Base-by-base conservation (phyloP, 1,139 yeast species). In the Yamadazyma conglobata region DNA sequence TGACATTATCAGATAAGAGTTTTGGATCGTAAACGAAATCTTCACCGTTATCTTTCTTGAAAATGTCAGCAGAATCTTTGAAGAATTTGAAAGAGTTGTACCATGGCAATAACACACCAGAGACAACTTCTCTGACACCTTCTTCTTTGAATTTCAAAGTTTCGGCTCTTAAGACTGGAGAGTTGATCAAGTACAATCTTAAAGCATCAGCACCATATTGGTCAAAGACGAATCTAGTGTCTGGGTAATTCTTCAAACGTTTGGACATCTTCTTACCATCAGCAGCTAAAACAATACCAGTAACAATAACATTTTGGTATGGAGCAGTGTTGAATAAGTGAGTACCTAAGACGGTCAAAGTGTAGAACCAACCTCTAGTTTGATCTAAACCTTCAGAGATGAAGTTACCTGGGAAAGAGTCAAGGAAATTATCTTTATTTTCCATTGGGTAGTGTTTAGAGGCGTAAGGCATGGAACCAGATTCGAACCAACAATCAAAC, bases 261-360 rank as follows among this genome's bases (percentile, higher is more conserved):
- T 93, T 93, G 28, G 98, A 91, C 99, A 93, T 93, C 70, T 93
- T 93, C 69, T 89, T 93, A 61, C 99, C 99, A 57, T 93, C 99
- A 28, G 93, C 79, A 31, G 99, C 99, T 47, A 93, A 74, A 25
- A 93, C 96, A 55, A 93, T 85, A 70, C 99, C 99, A 28, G 89
- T 75, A 33, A 93, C 98, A 58, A 91, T 87, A 47, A 91, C 96
- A 58, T 93, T 93, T 62, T 91, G 72, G 71, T 85, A 93, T 28
- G 98, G 97, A 41, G 95, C 94, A 37, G 80, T 76, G 50, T 84
- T 83, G 67, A 91, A 91, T 51, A 93, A 69, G 49, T 91, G 97
- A 37, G 96, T 87, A 58, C 98, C 98, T 51, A 93, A 73, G 16
- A 93, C 96, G 25, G 95, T 82, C 57, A 93, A 73, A 30, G 98